Evolutionary conservation across 768 basidiomycete species (phyloP).

Genomic region (Hericium coralloides): DNA sequence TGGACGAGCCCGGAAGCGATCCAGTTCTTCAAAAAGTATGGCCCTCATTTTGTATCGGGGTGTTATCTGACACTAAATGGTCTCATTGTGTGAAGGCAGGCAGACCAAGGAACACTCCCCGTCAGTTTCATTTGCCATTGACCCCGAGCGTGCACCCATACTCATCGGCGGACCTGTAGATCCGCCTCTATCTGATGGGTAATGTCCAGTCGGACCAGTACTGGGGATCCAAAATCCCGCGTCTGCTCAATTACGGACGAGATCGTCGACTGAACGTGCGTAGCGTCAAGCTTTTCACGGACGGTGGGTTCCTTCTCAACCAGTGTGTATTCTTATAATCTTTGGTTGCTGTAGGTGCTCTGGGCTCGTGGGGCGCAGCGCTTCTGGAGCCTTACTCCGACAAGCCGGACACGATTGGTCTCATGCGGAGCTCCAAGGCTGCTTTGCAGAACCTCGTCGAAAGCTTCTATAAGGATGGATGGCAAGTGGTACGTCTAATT

Average conservation of each 20-base stretch:
- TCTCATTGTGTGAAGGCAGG: conserved; percentile 39
- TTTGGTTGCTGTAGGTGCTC: conserved; percentile 45
- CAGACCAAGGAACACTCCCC: conserved; percentile 58
- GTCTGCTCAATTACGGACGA: conserved; percentile 24
- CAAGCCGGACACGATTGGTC: conserved; percentile 59
- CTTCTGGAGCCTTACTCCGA: conserved; percentile 80
- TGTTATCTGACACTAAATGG: conserved; percentile 3
- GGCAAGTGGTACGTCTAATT: conserved; percentile 70
- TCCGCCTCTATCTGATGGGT: conserved; percentile 58
- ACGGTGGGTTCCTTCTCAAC: conserved; percentile 38
- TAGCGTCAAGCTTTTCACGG: conserved; percentile 67
- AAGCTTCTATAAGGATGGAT: conserved; percentile 61
- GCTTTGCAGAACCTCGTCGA: conserved; percentile 45
- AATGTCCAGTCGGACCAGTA: conserved; percentile 24
- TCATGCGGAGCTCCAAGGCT: conserved; percentile 53
- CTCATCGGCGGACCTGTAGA: conserved; percentile 23
- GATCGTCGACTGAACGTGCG: conserved; percentile 29
- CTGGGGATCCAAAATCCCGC: conserved; percentile 27
- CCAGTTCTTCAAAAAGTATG: conserved; percentile 57
- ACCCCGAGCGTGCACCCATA: not conserved
- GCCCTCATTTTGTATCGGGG: not conserved
- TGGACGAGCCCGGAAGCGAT: conserved; percentile 40
- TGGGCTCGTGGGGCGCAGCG: conserved; percentile 91
- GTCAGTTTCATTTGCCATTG: conserved; percentile 28
- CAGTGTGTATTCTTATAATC: not conserved